phyloP scores from a whole-genome alignment of 352 stramenopile genomes.

The Pythium scleroteichum region DNA sequence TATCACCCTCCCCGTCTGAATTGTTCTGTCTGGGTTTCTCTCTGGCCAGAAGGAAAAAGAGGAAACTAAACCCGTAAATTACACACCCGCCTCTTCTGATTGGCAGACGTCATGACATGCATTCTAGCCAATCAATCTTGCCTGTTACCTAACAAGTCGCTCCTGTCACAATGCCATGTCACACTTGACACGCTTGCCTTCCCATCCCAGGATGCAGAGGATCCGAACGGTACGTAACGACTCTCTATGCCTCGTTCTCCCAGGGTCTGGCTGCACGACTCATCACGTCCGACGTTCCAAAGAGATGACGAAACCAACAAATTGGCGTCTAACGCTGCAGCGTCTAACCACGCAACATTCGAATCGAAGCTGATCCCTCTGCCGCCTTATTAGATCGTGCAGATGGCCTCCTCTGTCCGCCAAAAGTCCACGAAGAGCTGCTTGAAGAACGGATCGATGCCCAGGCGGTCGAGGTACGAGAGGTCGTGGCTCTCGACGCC shows the following conservation, averaged over 20 bases:
- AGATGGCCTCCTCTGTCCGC: constrained; percentile 23
- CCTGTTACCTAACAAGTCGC: constrained; percentile 18
- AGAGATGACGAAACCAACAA: too few relatives aligned
- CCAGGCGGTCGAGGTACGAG: constrained; percentile 4
- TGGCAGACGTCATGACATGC: constrained; percentile 18
- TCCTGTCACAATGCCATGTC: constrained; percentile 23
- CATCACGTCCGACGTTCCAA: too few relatives aligned
- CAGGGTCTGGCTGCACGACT: too few relatives aligned
- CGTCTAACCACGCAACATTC: too few relatives aligned
- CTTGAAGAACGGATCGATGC: constrained; percentile 24
- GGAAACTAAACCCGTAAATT: constrained; percentile 25
- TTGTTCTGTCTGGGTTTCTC: constrained; percentile 7
- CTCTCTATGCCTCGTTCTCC: too few relatives aligned
- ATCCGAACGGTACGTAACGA: too few relatives aligned
- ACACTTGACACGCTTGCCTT: constrained; percentile 6
- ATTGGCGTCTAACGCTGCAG: too few relatives aligned
- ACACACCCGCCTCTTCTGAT: constrained; percentile 5
- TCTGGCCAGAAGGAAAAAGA: constrained; percentile 1
- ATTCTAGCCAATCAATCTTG: constrained; percentile 26
- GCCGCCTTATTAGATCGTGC: neutral
- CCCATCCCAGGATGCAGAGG: too few relatives aligned
- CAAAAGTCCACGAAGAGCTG: constrained; percentile 32
- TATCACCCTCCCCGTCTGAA: too few relatives aligned
- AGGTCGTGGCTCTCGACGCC: constrained; percentile 13
- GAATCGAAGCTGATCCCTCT: constrained; percentile 6